Percentiles rank a stretch among this genome's conserved stretches.
These are phyloP conservation scores for Anethum foeniculum DNA, from an alignment of 140 eudicot genomes.

Conservation along the genomic window DNA sequence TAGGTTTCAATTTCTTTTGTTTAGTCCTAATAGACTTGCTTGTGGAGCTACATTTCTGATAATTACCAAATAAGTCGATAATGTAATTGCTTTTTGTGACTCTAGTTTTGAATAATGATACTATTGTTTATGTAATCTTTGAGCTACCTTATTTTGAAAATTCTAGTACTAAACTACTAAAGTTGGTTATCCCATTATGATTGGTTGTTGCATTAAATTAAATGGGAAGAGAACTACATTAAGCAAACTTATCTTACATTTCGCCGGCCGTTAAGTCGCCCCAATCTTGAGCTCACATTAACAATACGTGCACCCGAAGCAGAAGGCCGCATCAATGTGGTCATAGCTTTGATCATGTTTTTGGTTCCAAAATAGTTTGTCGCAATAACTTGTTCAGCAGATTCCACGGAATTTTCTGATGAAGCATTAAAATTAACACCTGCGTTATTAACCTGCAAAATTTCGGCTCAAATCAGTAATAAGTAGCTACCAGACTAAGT, in stretches of 20 bases:
- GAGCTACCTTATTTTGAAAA: neutral
- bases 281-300: conserved; percentile 73
- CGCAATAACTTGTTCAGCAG: conserved; percentile 34
- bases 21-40: neutral
- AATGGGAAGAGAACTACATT: neutral
- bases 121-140: neutral
- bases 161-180: neutral
- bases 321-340: conserved; percentile 77
- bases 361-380: conserved; percentile 77
- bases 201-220: neutral
- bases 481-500: neutral
- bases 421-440: conserved; percentile 71
- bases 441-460: conserved; percentile 74
- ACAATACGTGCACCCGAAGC: conserved; percentile 78
- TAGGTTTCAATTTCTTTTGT: neutral
- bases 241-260: conserved; percentile 40
- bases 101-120: neutral
- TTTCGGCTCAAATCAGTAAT: neutral
- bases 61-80: neutral
- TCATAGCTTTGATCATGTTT: conserved; percentile 61
- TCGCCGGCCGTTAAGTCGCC: conserved; percentile 69
- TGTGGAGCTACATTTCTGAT: neutral
- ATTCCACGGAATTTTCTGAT: conserved; percentile 66
- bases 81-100: neutral
- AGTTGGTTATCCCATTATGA: neutral